Evolutionary conservation across 495 filamentous ascomycete genomes (phyloP).

Genomic region (Annulohypoxylon nitens): DNA sequence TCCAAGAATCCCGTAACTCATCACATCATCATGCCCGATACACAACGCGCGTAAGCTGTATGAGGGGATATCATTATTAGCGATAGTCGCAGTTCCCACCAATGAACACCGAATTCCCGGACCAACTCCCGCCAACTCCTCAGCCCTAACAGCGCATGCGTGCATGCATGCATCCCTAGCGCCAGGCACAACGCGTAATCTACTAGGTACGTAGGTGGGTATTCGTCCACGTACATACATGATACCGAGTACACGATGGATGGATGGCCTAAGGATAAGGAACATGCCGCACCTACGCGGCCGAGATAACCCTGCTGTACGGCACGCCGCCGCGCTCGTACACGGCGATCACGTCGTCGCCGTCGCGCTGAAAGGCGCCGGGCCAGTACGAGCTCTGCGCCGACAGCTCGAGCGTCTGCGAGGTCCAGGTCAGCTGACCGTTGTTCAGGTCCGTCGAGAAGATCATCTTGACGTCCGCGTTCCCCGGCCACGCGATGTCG

Average conservation of each 20-base stretch:
- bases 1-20: background rate
- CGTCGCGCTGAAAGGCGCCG: conserved; percentile 22
- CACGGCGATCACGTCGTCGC: conserved; percentile 33
- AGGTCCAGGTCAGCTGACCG: conserved; percentile 32
- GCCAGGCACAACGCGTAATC: background rate
- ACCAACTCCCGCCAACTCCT: background rate
- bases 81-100: conserved; percentile 17
- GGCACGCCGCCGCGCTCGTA: conserved; percentile 42
- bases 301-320: conserved; percentile 26
- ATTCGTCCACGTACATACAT: no score
- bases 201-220: background rate
- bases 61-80: conserved; percentile 30
- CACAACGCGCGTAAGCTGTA: conserved; percentile 9
- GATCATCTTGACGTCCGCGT: conserved; percentile 48
- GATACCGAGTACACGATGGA: no score
- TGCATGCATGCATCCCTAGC: conserved; percentile 1
- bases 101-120: background rate
- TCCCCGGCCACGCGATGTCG: conserved; percentile 37
- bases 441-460: conserved; percentile 29
- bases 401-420: conserved; percentile 26
- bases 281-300: background rate
- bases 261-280: background rate
- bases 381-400: conserved; percentile 38
- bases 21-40: background rate
- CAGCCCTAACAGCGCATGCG: background rate